Base-by-base conservation (phyloP, 768 basidiomycete species). In the Pulveroboletus sp. region DNA sequence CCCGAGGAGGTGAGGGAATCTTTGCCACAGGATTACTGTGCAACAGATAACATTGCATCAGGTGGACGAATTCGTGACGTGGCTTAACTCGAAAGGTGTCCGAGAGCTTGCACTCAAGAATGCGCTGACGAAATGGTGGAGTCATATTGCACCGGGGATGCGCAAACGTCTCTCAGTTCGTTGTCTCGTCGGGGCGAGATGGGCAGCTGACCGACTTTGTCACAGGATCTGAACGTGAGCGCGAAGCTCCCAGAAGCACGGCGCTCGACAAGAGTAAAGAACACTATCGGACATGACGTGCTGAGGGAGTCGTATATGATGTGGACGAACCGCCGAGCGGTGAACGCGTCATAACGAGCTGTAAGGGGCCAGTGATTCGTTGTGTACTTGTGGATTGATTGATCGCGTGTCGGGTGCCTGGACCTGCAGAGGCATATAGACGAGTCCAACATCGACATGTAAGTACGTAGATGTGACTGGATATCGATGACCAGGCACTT, bases 61-160 rank as follows among this genome's bases (percentile, higher is more conserved):
- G 94, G 69, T 95, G 47, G 86, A 91, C 33, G 82, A 85, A 49
- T 89, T 89, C 61, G 67, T 91, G 28, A 77, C 82, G 5, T 99
- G 95, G 94, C 74, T 99, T 15, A 96, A 95, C 64, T 76, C 84
- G 30, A 94, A 93, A 71, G 95, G 96, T 5, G 81, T 86, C 47
- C 83, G 95, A 47, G 95, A 99, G 69, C 71, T 86, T 37, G 83
- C 84, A 28, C 74, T 94, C 39, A 89, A 86, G 70, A 81, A 83
- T 43, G 71, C 78, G 1, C 71, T 99, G 51, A 79, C 78, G 14
- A 92, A 89, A 64, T 91, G 89, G 85, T 88, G 86, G 82, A 73
- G 77, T 42, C 89, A 92, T 64, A 82, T 94, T 50, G 79, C 81
- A 12, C 83, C 82, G 14, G 93, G 93, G 11, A 79, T 90, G 61